These are phyloP conservation scores for Pelargonium citronellum DNA, from an alignment of 441 rosid species.

Conservation along the genomic window DNA sequence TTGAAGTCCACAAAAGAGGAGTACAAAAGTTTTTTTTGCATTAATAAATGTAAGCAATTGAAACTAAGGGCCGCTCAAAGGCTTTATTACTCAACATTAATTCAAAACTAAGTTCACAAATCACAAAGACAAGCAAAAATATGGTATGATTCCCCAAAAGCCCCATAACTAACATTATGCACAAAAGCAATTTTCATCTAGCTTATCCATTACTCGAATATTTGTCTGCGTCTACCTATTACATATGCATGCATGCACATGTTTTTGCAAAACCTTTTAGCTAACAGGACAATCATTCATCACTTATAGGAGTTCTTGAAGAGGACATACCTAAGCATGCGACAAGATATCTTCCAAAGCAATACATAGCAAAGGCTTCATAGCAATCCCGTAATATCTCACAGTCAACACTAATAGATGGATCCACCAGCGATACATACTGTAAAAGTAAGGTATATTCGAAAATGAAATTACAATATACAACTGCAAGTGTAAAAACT, in stretches of 20 bases:
- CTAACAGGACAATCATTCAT: not conserved
- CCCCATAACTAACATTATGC: not conserved
- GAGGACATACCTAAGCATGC: slow-evolving; percentile 88
- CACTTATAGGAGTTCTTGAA: slow-evolving; percentile 15
- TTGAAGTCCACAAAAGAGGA: not conserved
- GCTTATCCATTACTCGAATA: not conserved
- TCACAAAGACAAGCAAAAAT: not conserved
- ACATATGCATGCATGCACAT: not conserved
- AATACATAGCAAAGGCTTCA: slow-evolving; percentile 99
- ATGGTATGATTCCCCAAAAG: not conserved
- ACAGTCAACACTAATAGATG: slow-evolving; percentile 82
- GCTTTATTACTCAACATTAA: not conserved
- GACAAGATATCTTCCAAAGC: slow-evolving; percentile 98
- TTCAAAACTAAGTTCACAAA: not conserved
- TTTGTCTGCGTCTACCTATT: not conserved
- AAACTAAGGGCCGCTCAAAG: not conserved
- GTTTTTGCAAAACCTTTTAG: not conserved
- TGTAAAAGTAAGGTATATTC: slow-evolving; percentile 31
- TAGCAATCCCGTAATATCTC: slow-evolving; percentile 96
- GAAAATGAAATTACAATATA: slow-evolving; percentile 6
- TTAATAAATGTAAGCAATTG: not conserved
- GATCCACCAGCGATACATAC: slow-evolving; percentile 86
- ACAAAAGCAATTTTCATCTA: not conserved
- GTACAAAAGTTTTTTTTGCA: not conserved
- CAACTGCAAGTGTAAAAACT: not conserved